Percentiles rank a stretch among this genome's conserved stretches.
Evolutionary conservation across 371 early-diverging fungal genomes (phyloP).

Genomic region (Apophysomyces ossiformis): DNA sequence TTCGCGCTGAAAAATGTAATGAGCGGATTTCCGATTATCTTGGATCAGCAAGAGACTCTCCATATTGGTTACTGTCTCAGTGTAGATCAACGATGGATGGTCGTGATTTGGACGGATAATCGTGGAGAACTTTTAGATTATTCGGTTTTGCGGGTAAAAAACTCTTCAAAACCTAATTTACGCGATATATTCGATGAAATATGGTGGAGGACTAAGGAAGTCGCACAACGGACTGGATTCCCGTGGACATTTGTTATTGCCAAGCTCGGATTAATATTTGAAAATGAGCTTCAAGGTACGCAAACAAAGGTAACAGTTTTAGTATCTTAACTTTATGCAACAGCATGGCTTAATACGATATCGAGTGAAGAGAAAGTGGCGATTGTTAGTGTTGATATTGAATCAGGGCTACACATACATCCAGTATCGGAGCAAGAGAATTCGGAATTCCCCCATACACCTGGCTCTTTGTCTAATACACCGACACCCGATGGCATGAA

Average conservation of each 20-base stretch:
- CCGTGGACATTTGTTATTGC: conserved; percentile 52
- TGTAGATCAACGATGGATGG: conserved; percentile 59
- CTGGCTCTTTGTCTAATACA: conserved; percentile 29
- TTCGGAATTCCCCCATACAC: conserved; percentile 28
- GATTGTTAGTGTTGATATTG: conserved; percentile 56
- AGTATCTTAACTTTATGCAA: not conserved
- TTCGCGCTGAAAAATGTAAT: conserved; percentile 42
- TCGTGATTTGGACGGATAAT: conserved; percentile 65
- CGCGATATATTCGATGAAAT: conserved; percentile 35
- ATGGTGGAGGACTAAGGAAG: conserved; percentile 43
- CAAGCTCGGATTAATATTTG: conserved; percentile 51
- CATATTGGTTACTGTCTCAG: conserved; percentile 66
- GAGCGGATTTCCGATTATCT: conserved; percentile 33
- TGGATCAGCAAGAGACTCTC: conserved; percentile 43
- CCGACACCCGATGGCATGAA: conserved; percentile 29
- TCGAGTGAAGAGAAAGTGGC: conserved; percentile 41
- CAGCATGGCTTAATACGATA: conserved; percentile 49
- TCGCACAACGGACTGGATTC: conserved; percentile 39
- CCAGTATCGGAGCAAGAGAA: conserved; percentile 7
- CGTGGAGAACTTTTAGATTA: conserved; percentile 61
- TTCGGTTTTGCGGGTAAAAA: conserved; percentile 25
- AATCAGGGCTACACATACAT: conserved; percentile 48
- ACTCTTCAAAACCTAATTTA: conserved; percentile 7
- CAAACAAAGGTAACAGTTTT: not conserved
- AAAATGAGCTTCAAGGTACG: conserved; percentile 41